These are phyloP conservation scores for Metschnikowia matae DNA, from an alignment of 805 yeast genomes.

Conservation along the genomic window DNA sequence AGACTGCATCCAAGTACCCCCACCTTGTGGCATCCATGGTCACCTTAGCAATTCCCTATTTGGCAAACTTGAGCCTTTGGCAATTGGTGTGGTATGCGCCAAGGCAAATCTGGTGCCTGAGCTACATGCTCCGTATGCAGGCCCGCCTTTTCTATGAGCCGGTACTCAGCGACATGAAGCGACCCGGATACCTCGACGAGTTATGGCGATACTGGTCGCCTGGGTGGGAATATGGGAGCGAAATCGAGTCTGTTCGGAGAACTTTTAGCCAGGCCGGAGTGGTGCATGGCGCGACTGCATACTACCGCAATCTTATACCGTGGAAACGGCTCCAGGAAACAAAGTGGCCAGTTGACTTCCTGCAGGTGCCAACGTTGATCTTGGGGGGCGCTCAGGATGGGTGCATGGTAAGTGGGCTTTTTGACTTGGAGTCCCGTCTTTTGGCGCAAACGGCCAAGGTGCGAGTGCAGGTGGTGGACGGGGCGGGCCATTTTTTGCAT, in stretches of 20 bases:
- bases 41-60: conserved; percentile 38
- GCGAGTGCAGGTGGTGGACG: conserved; percentile 22
- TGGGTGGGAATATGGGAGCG: conserved; percentile 28
- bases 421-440: conserved; percentile 23
- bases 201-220: conserved; percentile 42
- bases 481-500: conserved; percentile 39
- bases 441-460: conserved; percentile 18
- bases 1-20: conserved; percentile 33
- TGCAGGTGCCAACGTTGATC: conserved; percentile 33
- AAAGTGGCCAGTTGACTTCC: conserved; percentile 29
- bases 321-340: conserved; percentile 16
- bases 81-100: conserved; percentile 30
- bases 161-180: conserved; percentile 13
- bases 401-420: conserved; percentile 31
- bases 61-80: conserved; percentile 26
- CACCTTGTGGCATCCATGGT: conserved; percentile 29
- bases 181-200: conserved; percentile 26
- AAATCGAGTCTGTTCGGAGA: conserved; percentile 26
- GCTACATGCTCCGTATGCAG: conserved; percentile 39
- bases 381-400: conserved; percentile 38
- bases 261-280: conserved; percentile 25
- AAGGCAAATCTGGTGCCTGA: conserved; percentile 30
- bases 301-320: conserved; percentile 27
- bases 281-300: conserved; percentile 35
- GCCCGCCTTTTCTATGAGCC: conserved; percentile 19